A percentile compares a stretch with the other conserved stretches of the same genome.
Evolutionary conservation across 805 yeast genomes (phyloP).

Genomic region (Komagataella kurtzmanii): DNA sequence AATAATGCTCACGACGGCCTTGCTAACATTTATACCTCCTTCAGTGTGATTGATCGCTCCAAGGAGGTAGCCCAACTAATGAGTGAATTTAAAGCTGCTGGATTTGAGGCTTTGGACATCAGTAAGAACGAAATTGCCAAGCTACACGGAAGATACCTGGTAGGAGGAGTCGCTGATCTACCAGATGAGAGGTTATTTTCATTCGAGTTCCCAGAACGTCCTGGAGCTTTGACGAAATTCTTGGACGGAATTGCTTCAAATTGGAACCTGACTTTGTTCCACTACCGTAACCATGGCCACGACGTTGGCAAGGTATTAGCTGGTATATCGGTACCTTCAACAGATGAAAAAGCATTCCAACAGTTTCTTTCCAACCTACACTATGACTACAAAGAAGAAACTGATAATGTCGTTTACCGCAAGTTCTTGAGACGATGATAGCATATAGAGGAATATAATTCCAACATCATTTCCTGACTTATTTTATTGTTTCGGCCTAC

Average conservation of each 20-base stretch:
- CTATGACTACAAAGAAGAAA: conserved; percentile 68
- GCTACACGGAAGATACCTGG: conserved; percentile 89
- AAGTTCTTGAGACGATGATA: conserved; percentile 35
- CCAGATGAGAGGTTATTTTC: conserved; percentile 65
- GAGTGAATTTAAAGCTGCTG: conserved; percentile 41
- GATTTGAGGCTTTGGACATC: conserved; percentile 70
- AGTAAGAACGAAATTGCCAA: conserved; percentile 92
- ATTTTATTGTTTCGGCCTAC: background rate
- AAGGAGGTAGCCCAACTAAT: conserved; percentile 59
- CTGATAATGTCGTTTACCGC: conserved; percentile 76
- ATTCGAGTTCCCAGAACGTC: conserved; percentile 95
- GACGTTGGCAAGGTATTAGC: conserved; percentile 89
- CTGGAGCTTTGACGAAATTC: conserved; percentile 83
- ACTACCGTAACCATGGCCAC: conserved; percentile 93
- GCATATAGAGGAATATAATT: background rate
- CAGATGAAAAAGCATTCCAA: conserved; percentile 51
- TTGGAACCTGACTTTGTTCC: conserved; percentile 93
- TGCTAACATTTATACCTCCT: conserved; percentile 82
- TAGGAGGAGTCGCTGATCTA: conserved; percentile 77
- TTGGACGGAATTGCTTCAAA: conserved; percentile 53
- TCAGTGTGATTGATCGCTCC: conserved; percentile 66
- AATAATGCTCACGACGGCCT: conserved; percentile 25
- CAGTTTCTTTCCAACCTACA: conserved; percentile 59
- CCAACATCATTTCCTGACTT: background rate
- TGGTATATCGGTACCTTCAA: conserved; percentile 75